A percentile compares a stretch with the other conserved stretches of the same genome.
These are phyloP conservation scores for Eucalyptus virginea DNA, from an alignment of 345 rosid genomes.

Conservation along the genomic window DNA sequence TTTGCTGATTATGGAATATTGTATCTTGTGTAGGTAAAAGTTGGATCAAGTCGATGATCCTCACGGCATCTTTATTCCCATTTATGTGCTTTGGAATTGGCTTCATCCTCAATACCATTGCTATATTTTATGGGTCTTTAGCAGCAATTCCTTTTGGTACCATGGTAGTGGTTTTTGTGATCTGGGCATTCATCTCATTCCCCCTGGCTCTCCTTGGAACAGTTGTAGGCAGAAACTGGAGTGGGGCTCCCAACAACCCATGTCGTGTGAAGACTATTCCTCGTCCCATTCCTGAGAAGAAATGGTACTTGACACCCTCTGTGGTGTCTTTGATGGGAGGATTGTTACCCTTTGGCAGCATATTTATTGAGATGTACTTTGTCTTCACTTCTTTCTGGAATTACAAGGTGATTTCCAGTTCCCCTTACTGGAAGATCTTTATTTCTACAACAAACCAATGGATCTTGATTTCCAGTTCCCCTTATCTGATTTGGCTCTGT, in stretches of 20 bases:
- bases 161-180: constrained; percentile 80
- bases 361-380: constrained; percentile 94
- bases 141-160: constrained; percentile 98
- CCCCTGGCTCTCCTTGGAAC: constrained; percentile 94
- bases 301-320: constrained; percentile 91
- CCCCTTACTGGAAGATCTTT: not conserved
- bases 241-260: constrained; percentile 93
- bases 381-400: constrained; percentile 98
- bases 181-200: constrained; percentile 94
- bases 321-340: constrained; percentile 95
- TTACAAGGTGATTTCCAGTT: constrained; percentile 58
- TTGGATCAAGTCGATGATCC: constrained; percentile 96
- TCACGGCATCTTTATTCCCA: constrained; percentile 89
- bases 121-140: constrained; percentile 86
- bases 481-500: not conserved
- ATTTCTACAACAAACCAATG: not conserved
- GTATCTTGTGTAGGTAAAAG: constrained; percentile 42
- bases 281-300: constrained; percentile 93
- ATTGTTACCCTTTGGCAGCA: constrained; percentile 87
- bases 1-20: not conserved
- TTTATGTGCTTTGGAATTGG: constrained; percentile 91
- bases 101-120: constrained; percentile 73
- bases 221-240: constrained; percentile 89
- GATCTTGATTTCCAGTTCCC: no score
- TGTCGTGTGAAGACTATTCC: constrained; percentile 97